These are phyloP conservation scores for Malus hybrid DNA, from an alignment of 331 rosid species.

Conservation along the genomic window DNA sequence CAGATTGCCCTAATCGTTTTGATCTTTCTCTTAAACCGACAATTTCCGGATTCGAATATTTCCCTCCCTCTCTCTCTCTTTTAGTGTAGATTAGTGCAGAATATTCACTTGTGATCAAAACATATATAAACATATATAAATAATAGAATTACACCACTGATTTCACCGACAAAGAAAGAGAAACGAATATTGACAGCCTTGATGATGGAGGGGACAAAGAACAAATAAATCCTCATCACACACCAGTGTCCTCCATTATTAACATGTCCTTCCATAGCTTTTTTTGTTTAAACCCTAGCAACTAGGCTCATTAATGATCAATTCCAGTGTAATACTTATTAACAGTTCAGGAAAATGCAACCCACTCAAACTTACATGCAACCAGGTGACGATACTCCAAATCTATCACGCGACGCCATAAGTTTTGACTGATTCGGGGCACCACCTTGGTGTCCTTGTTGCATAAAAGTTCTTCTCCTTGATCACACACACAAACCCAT, in stretches of 20 bases:
- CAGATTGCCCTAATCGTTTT: too few relatives aligned
- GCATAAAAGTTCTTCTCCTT: background rate
- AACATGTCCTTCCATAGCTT: background rate
- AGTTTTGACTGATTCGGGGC: background rate
- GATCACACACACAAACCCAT: background rate
- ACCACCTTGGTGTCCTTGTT: background rate
- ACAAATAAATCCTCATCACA: background rate
- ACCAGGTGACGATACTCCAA: background rate
- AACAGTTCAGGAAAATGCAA: background rate
- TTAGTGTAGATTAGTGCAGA: too few relatives aligned
- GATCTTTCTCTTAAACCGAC: too few relatives aligned
- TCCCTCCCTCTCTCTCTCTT: too few relatives aligned
- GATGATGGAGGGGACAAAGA: background rate
- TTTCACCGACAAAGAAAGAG: background rate
- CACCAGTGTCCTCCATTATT: background rate
- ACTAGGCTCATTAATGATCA: background rate
- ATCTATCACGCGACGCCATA: background rate
- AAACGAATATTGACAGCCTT: background rate
- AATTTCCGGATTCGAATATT: too few relatives aligned
- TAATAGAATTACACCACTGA: background rate
- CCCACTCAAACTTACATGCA: background rate
- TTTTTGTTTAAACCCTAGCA: background rate
- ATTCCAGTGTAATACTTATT: background rate
- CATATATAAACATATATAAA: too few relatives aligned
- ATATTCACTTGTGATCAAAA: too few relatives aligned